Base-by-base conservation (phyloP, 768 basidiomycete genomes). In the Pleurotus tuoliensis region DNA sequence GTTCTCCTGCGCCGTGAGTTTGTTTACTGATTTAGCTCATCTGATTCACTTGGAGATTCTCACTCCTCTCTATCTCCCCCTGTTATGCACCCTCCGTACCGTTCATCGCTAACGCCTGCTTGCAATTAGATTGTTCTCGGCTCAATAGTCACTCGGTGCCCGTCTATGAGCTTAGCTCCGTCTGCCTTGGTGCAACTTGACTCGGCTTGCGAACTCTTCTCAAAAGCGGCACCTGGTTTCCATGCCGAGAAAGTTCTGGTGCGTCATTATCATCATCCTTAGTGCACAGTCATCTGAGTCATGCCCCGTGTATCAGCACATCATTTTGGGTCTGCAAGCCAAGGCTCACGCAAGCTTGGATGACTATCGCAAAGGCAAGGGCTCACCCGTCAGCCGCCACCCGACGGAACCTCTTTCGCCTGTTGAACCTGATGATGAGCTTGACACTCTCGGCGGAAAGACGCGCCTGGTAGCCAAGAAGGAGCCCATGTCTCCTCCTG, bases 161-260 rank as follows among this genome's bases (percentile, higher is more conserved):
- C 88, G 9, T 89, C 88, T 15, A 87, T 89, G 82, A 87, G 86
- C 62, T 69, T 90, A 58, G 88, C 87, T 18, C 84, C 86, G 15
- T 89, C 87, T 20, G 88, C 87, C 3, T 77, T 90, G 7, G 78
- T 82, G 6, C 88, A 90, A 63, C 71, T 90, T 25, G 86, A 89
- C 64, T 88, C 88, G 0, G 87, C 87, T 5, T 88, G 86, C 61
- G 83, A 88, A 56, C 76, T 89, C 27, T 88, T 89, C 62, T 75
- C 83, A n/a, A 86, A 84, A 65, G 81, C 85, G 16, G 86, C 87
- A 8, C 76, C 72, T 16, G 83, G 82, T 16, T 88, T 88, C 67
- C 77, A 78, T 56, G 87, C 87, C 0, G 75, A 76, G 51, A 78
- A 84, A 61, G 87, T 88, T 52, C 68, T 88, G 71, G 87, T 88